These are phyloP conservation scores for Candida gigantensis DNA, from an alignment of 1,139 yeast genomes.

Conservation along the genomic window DNA sequence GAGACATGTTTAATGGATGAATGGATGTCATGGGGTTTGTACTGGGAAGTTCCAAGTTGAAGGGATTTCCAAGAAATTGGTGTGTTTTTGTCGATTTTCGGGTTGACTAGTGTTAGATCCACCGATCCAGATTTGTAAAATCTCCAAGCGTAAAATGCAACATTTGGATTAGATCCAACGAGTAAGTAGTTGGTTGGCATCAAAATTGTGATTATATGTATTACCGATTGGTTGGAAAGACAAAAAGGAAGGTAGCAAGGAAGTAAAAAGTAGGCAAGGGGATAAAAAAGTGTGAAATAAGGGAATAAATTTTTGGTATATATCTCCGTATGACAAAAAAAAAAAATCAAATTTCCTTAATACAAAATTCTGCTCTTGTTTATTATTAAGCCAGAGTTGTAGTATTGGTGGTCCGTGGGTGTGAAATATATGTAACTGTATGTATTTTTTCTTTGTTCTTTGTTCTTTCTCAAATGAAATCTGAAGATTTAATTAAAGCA, in stretches of 20 bases:
- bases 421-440: too few relatives aligned
- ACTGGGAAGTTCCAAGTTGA: constrained; percentile 21
- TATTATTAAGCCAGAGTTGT: too few relatives aligned
- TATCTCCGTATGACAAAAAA: too few relatives aligned
- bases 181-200: constrained; percentile 8
- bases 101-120: constrained; percentile 37
- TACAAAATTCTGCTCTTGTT: too few relatives aligned
- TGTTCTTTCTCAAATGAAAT: too few relatives aligned
- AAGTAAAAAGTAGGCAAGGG: too few relatives aligned
- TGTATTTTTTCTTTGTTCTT: too few relatives aligned
- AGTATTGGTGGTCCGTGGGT: too few relatives aligned
- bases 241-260: neutral
- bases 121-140: constrained; percentile 37
- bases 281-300: too few relatives aligned
- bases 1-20: constrained; percentile 21
- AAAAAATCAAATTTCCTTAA: too few relatives aligned
- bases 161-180: constrained; percentile 52
- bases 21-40: constrained; percentile 24
- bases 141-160: constrained; percentile 54
- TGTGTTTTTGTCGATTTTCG: constrained; percentile 15
- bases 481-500: too few relatives aligned
- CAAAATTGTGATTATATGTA: neutral
- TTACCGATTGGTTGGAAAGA: neutral
- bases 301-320: too few relatives aligned
- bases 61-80: constrained; percentile 24